Percentiles rank a stretch among this genome's conserved stretches.
These are phyloP conservation scores for Ogataea salicorniae DNA, from an alignment of 805 yeast species.

Conservation along the genomic window DNA sequence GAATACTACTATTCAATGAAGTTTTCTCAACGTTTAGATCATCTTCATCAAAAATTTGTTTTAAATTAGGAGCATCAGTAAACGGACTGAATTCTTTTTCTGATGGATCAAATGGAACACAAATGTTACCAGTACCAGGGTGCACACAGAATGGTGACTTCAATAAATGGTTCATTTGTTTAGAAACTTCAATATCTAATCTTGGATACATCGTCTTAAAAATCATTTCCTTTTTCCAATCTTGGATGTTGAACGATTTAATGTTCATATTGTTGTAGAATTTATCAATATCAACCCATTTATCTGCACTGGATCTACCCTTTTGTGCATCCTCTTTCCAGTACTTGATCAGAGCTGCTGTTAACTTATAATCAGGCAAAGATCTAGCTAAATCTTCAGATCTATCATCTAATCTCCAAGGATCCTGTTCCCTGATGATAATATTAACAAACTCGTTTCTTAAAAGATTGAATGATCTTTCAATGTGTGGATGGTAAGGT, in stretches of 20 bases:
- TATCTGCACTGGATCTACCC: slow-evolving; percentile 46
- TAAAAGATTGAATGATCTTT: slow-evolving; percentile 66
- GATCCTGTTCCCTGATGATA: slow-evolving; percentile 78
- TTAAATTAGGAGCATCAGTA: slow-evolving; percentile 66
- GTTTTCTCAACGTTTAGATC: slow-evolving; percentile 61
- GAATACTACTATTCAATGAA: slow-evolving; percentile 64
- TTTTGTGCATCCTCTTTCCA: slow-evolving; percentile 57
- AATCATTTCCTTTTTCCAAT: slow-evolving; percentile 77
- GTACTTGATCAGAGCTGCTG: slow-evolving; percentile 44
- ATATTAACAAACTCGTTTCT: slow-evolving; percentile 58
- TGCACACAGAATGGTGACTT: slow-evolving; percentile 97
- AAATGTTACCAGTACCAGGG: slow-evolving; percentile 91
- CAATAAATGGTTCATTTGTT: slow-evolving; percentile 82
- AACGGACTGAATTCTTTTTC: slow-evolving; percentile 65
- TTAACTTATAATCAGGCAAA: slow-evolving; percentile 55
- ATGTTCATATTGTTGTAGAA: slow-evolving; percentile 37
- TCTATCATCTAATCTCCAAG: slow-evolving; percentile 62
- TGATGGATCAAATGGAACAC: slow-evolving; percentile 75
- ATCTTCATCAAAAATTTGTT: slow-evolving; percentile 58
- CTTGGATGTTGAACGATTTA: slow-evolving; percentile 40
- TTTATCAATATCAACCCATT: slow-evolving; percentile 74
- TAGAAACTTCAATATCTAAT: slow-evolving; percentile 88
- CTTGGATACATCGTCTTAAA: slow-evolving; percentile 83
- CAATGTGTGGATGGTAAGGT: slow-evolving; percentile 87
- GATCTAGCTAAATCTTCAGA: slow-evolving; percentile 55